Conservation (phyloP, 2,329 filamentous ascomycete species). For the Penicillium brevicompactum region DNA sequence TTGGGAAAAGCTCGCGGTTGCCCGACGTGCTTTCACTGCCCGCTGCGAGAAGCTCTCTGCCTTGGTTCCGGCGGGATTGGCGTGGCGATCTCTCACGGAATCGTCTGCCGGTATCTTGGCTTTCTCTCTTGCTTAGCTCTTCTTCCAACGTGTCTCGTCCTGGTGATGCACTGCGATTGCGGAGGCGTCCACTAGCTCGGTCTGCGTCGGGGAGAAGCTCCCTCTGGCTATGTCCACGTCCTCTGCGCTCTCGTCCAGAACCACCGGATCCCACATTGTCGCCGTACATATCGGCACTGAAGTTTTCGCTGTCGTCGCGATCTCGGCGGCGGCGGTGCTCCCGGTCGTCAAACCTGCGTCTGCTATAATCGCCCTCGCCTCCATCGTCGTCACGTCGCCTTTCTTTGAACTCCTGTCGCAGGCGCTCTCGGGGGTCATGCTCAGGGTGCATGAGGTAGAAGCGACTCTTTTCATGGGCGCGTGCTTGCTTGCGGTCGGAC, state of each 20-base stretch:
- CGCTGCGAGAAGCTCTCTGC: conserved; percentile 64
- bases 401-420: conserved; percentile 57
- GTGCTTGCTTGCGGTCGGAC: conserved; percentile 76
- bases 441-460: conserved; percentile 94
- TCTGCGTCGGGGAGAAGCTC: conserved; percentile 45
- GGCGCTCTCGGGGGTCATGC: conserved; percentile 75
- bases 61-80: conserved; percentile 38
- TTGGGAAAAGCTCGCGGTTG: conserved; percentile 52
- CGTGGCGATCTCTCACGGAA: conserved; percentile 48
- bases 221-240: conserved; percentile 28
- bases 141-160: conserved; percentile 54
- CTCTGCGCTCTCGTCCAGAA: conserved; percentile 29
- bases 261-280: conserved; percentile 53
- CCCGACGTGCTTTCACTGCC: conserved; percentile 29
- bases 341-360: conserved; percentile 64
- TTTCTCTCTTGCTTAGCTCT: conserved; percentile 36
- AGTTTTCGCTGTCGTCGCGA: conserved; percentile 58
- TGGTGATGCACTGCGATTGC: conserved; percentile 64
- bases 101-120: conserved; percentile 39
- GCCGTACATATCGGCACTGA: conserved; percentile 81
- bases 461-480: conserved; percentile 77
- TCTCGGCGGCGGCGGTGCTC: conserved; percentile 49
- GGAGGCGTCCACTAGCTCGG: conserved; percentile 49
- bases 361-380: conserved; percentile 46
- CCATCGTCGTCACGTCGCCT: conserved; percentile 43